Evolutionary conservation across 768 basidiomycete species (phyloP).

Genomic region (Mycena galopus): DNA sequence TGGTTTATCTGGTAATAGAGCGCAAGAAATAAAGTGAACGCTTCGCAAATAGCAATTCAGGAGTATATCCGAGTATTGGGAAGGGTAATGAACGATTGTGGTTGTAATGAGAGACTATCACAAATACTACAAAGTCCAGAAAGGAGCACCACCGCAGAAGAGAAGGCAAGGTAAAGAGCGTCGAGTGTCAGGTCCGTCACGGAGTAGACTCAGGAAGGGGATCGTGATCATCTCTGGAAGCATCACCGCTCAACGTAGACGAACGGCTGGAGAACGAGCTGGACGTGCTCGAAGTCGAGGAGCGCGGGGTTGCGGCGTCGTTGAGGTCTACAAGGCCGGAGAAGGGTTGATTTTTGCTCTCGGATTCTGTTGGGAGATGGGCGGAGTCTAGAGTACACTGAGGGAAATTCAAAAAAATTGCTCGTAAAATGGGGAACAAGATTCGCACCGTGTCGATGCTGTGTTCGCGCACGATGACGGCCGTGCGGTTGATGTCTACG

Average conservation of each 20-base stretch:
- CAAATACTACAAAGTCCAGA: too few relatives aligned
- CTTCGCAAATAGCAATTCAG: too few relatives aligned
- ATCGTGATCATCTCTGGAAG: background rate
- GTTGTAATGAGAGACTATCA: too few relatives aligned
- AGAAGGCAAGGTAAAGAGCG: too few relatives aligned
- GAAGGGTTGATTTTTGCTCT: slow-evolving; percentile 3
- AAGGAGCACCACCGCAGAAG: too few relatives aligned
- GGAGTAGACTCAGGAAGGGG: background rate
- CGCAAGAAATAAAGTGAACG: too few relatives aligned
- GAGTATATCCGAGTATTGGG: too few relatives aligned
- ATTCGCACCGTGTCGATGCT: background rate
- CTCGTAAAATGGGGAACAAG: background rate
- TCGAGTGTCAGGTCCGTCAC: background rate
- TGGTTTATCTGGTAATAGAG: too few relatives aligned
- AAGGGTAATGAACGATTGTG: too few relatives aligned
- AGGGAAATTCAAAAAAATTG: background rate
- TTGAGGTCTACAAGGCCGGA: background rate
- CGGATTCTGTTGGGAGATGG: background rate
- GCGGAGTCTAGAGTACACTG: background rate
- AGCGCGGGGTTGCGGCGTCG: background rate
- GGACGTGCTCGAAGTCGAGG: background rate
- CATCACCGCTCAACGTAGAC: background rate
- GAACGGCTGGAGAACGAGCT: background rate
- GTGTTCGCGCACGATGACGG: background rate
- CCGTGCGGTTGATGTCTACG: slow-evolving; percentile 15